Base-by-base conservation (phyloP, 305 asterid species). In the Fraxinus dipetala region DNA sequence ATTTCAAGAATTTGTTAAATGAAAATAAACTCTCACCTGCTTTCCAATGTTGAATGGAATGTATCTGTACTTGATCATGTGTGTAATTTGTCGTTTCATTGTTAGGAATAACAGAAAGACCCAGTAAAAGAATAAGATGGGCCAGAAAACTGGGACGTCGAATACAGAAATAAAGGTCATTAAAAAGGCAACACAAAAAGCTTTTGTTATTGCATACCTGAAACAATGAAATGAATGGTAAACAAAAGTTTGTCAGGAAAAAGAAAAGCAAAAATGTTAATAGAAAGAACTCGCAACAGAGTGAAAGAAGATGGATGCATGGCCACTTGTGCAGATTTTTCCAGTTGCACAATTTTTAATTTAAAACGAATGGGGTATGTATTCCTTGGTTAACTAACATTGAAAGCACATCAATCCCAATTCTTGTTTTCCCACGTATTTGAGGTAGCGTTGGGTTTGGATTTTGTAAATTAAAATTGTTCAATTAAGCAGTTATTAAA, bases 131-230 rank as follows among this genome's bases (percentile, higher is more conserved):
- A 94, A 84, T 13, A 94, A 76, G 76, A 92, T 92, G 45, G 98
- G 98, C 98, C 98, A 94, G 87, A 92, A 94, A 59, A 94, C 98
- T 0, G 97, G 97, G 78, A 94, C 94, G 65, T 94, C 97, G 31
- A 94, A 94, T 59, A 91, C 72, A 34, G 97, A 92, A 78, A 94
- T 83, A 89, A 90, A 91, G 83, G 97, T 94, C 96, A 92, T 89
- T 10, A 85, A 79, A 84, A 94, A 92, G 80, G 97, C 96, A 45
- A 92, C 93, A 77, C 93, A 94, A 79, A 90, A 90, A 35, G 98
- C 98, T 88, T 94, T 94, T 30, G 97, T 92, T 76, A 87, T 90
- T 69, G 98, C 97, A 86, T 94, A 94, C 97, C 98, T 94, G 91
- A 75, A 87, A 89, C 24, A 30, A 75, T n/a, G 81, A 40, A 74